Evolutionary conservation across 176 grass and related monocot genomes (phyloP).

Genomic region (Avena atlantica): DNA sequence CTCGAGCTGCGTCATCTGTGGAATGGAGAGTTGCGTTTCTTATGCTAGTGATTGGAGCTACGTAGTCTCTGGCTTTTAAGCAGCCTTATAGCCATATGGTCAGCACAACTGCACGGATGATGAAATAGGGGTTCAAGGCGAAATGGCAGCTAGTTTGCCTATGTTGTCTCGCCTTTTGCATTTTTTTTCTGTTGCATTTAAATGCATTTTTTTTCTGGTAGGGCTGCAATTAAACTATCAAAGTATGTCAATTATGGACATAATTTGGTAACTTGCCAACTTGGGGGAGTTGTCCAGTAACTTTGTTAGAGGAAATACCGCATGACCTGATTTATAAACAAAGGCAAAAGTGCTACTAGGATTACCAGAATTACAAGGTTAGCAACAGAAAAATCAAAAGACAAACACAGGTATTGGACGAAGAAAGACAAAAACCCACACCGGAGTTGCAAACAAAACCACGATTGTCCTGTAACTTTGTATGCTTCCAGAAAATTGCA

Average conservation of each 20-base stretch:
- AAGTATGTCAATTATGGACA: not conserved
- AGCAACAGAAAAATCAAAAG: not conserved
- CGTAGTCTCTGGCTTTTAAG: not conserved
- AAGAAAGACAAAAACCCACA: not conserved
- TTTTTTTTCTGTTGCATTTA: not conserved
- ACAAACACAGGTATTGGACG: not conserved
- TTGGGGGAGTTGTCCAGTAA: conserved; percentile 1
- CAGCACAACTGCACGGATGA: not conserved
- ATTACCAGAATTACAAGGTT: not conserved
- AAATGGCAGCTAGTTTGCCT: conserved; percentile 18
- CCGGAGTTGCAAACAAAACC: not conserved
- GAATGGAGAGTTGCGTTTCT: not conserved
- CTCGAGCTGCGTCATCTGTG: not conserved
- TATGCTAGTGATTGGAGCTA: conserved; percentile 7
- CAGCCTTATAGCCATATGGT: not conserved
- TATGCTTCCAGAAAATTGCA: not conserved
- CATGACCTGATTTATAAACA: not conserved
- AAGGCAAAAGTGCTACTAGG: not conserved
- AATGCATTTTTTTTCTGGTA: conserved; percentile 13
- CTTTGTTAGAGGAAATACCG: not conserved
- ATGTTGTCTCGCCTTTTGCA: not conserved
- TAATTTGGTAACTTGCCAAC: conserved; percentile 11
- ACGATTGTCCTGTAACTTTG: not conserved
- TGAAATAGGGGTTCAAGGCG: not conserved
- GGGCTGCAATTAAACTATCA: not conserved